These are phyloP conservation scores for Anethum foeniculum DNA, from an alignment of 140 eudicot genomes.

Conservation along the genomic window DNA sequence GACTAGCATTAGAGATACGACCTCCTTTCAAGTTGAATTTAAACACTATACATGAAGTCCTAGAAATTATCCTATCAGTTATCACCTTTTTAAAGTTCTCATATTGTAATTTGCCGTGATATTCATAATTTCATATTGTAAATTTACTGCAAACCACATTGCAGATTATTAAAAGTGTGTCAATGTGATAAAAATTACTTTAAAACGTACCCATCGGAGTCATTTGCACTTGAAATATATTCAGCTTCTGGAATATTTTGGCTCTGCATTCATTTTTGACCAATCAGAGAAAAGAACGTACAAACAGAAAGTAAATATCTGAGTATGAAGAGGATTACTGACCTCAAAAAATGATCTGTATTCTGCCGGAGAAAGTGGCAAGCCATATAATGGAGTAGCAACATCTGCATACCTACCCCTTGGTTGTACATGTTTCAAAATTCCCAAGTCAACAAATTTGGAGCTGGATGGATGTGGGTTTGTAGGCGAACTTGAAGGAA, in stretches of 20 bases:
- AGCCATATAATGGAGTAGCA: constrained; percentile 48
- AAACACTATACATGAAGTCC: background rate
- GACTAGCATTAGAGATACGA: background rate
- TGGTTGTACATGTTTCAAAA: constrained; percentile 16
- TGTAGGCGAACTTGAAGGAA: constrained; percentile 38
- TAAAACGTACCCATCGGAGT: constrained; percentile 47
- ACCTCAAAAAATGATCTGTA: constrained; percentile 81
- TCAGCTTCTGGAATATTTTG: constrained; percentile 70
- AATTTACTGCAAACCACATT: background rate
- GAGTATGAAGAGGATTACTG: background rate
- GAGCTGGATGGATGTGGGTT: constrained; percentile 37
- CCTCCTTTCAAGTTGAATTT: background rate
- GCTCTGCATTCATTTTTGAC: constrained; percentile 35
- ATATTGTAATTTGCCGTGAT: background rate
- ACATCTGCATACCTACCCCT: constrained; percentile 17
- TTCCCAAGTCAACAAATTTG: constrained; percentile 22
- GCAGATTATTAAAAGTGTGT: background rate
- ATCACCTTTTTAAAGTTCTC: background rate
- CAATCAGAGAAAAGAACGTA: constrained; percentile 15
- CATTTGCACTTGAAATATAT: constrained; percentile 42
- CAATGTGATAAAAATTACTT: background rate
- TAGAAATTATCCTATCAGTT: background rate
- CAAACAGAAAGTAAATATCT: background rate
- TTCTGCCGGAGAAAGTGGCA: constrained; percentile 75
- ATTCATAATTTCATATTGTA: background rate